Percentiles rank a stretch among this genome's conserved stretches.
phyloP scores from a whole-genome alignment of 495 filamentous ascomycete genomes.

The Darksidea phi region DNA sequence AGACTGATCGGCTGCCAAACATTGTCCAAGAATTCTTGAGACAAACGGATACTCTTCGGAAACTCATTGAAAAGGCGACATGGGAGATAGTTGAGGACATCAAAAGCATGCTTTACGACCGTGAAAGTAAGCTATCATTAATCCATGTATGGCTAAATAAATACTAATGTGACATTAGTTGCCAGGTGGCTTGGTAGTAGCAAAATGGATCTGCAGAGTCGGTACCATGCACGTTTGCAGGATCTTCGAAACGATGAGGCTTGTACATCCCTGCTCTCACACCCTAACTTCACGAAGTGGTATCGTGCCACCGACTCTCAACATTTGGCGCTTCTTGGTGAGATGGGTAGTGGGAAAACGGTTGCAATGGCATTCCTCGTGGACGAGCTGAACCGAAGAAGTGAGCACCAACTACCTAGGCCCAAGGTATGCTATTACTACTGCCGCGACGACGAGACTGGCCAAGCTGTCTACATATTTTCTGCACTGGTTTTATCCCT shows the following conservation, averaged over 20 bases:
- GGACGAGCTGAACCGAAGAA: conserved; percentile 15
- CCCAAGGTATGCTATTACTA: conserved; percentile 19
- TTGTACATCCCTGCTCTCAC: conserved; percentile 7
- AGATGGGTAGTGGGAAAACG: conserved; percentile 17
- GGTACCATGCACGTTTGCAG: conserved; percentile 12
- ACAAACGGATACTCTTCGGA: conserved; percentile 10
- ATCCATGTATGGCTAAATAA: not conserved
- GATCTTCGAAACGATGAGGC: conserved; percentile 14
- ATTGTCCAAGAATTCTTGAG: conserved; percentile 16
- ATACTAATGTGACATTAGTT: conserved; percentile 7
- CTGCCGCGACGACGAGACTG: conserved; percentile 17
- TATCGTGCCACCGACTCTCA: conserved; percentile 1
- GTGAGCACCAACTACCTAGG: conserved; percentile 10
- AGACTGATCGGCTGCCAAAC: conserved; percentile 14
- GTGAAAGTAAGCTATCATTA: conserved; percentile 9
- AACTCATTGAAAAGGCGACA: conserved; percentile 13
- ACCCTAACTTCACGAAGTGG: conserved; percentile 13
- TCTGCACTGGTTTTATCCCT: conserved; percentile 10
- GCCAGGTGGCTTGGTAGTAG: conserved; percentile 12
- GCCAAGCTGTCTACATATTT: conserved; percentile 12
- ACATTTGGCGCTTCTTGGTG: conserved; percentile 7
- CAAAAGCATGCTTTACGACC: conserved; percentile 14
- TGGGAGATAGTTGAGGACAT: conserved; percentile 17
- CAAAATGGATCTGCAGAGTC: conserved; percentile 6
- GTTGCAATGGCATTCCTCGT: conserved; percentile 15